These are phyloP conservation scores for Periconia sp. DNA, from an alignment of 2,329 filamentous ascomycete genomes.

Conservation along the genomic window DNA sequence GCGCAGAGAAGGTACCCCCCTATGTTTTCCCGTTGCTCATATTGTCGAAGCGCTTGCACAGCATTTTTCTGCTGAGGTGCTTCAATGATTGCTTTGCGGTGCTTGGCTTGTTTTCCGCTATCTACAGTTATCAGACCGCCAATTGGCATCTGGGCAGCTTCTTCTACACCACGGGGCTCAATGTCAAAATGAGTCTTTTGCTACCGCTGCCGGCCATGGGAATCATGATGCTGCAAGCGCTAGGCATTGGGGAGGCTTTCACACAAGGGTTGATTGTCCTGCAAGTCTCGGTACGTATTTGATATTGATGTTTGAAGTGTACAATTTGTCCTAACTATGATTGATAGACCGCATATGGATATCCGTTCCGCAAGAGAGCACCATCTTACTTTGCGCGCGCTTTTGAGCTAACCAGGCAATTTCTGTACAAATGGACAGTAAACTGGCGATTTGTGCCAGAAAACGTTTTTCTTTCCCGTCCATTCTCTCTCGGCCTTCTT, in stretches of 20 bases:
- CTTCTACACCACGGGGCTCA: conserved; percentile 75
- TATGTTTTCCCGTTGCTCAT: conserved; percentile 86
- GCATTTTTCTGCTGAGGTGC: conserved; percentile 85
- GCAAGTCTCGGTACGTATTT: conserved; percentile 71
- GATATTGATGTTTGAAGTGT: neutral
- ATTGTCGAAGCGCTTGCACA: conserved; percentile 89
- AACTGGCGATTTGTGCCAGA: conserved; percentile 98
- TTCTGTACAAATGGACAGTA: conserved; percentile 97
- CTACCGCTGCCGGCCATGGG: conserved; percentile 81
- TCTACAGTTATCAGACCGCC: conserved; percentile 74
- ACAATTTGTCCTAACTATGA: conserved; percentile 12
- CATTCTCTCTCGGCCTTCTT: conserved; percentile 70
- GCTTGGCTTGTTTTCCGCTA: conserved; percentile 79
- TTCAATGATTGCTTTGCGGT: conserved; percentile 96
- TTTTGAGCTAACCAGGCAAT: conserved; percentile 88
- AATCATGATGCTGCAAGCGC: conserved; percentile 71
- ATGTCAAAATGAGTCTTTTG: conserved; percentile 93
- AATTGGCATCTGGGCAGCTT: conserved; percentile 73
- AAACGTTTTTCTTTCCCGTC: conserved; percentile 70
- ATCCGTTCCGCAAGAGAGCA: conserved; percentile 70
- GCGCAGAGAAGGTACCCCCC: conserved; percentile 65
- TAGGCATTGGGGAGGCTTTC: conserved; percentile 67
- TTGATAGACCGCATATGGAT: conserved; percentile 54
- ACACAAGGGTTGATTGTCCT: conserved; percentile 70
- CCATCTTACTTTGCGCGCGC: conserved; percentile 76